A percentile compares a stretch with the other conserved stretches of the same genome.
Conservation (phyloP, 192 early-diverging fungal genomes). For the Spinellus fusiger region DNA sequence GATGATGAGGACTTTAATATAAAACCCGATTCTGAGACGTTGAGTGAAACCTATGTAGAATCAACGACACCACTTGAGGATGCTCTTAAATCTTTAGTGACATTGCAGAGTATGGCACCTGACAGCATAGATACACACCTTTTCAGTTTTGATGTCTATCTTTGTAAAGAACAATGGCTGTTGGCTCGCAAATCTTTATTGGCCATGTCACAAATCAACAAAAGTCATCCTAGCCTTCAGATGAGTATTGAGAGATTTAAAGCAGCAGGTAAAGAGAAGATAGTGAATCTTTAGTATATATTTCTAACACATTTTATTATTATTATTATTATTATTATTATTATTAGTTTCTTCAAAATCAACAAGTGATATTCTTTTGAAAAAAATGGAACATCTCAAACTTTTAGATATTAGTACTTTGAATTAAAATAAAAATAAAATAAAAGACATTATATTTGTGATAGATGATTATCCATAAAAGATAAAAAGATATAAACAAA, state of each 20-base stretch:
- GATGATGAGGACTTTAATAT: not conserved
- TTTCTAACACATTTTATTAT: not conserved
- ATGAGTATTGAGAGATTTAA: constrained; percentile 38
- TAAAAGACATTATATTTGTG: not conserved
- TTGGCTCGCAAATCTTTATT: constrained; percentile 55
- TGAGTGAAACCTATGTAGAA: constrained; percentile 56
- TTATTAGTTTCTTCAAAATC: not conserved
- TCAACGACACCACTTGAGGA: constrained; percentile 61
- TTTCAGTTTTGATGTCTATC: constrained; percentile 56
- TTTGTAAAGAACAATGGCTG: constrained; percentile 58
- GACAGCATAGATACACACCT: constrained; percentile 55
- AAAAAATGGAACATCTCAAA: not conserved
- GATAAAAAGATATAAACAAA: no score
- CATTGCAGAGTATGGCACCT: constrained; percentile 53
- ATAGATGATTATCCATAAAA: no score
- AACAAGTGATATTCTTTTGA: not conserved
- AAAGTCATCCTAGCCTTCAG: constrained; percentile 32
- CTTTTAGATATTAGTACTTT: not conserved
- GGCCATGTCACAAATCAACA: constrained; percentile 38
- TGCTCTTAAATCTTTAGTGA: constrained; percentile 67
- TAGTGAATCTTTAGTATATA: not conserved
- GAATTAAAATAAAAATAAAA: not conserved
- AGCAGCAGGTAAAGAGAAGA: constrained; percentile 17
- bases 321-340: not conserved
- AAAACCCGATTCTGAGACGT: constrained; percentile 55